Evolutionary conservation across 2,329 filamentous ascomycete genomes (phyloP).

Genomic region (Parastagonospora nodorum): DNA sequence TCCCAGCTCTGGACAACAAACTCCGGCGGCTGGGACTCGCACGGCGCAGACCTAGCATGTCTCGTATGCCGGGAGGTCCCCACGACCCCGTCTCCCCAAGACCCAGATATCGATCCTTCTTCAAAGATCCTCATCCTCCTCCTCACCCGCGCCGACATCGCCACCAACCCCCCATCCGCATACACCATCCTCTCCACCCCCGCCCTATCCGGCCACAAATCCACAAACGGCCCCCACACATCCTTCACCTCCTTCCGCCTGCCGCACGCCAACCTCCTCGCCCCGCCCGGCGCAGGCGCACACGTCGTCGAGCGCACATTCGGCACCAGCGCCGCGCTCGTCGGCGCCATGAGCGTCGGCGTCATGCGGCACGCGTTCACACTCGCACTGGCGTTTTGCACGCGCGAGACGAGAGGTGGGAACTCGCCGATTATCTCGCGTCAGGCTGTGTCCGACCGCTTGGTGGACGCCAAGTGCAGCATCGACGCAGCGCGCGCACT

Average conservation of each 20-base stretch:
- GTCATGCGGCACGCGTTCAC: slow-evolving; percentile 61
- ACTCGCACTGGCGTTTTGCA: slow-evolving; percentile 57
- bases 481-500: slow-evolving; percentile 57
- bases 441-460: slow-evolving; percentile 58
- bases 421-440: slow-evolving; percentile 52
- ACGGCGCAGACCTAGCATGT: slow-evolving; percentile 58
- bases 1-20: slow-evolving; percentile 60
- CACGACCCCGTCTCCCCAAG: slow-evolving; percentile 5
- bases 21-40: slow-evolving; percentile 58
- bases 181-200: slow-evolving; percentile 56
- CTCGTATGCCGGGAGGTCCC: slow-evolving; percentile 53
- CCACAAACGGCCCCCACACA: slow-evolving; percentile 57
- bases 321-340: slow-evolving; percentile 54
- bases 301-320: slow-evolving; percentile 53
- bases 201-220: slow-evolving; percentile 54
- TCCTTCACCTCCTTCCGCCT: slow-evolving; percentile 56
- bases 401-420: slow-evolving; percentile 53
- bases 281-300: slow-evolving; percentile 50
- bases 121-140: slow-evolving; percentile 56
- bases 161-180: slow-evolving; percentile 49
- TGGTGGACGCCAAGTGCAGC: slow-evolving; percentile 59
- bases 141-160: slow-evolving; percentile 55
- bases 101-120: slow-evolving; percentile 28
- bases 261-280: slow-evolving; percentile 55
- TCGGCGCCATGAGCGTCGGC: slow-evolving; percentile 60